Base-by-base conservation (phyloP, 208 protist genomes). In the Acanthamoeba triangularis region DNA sequence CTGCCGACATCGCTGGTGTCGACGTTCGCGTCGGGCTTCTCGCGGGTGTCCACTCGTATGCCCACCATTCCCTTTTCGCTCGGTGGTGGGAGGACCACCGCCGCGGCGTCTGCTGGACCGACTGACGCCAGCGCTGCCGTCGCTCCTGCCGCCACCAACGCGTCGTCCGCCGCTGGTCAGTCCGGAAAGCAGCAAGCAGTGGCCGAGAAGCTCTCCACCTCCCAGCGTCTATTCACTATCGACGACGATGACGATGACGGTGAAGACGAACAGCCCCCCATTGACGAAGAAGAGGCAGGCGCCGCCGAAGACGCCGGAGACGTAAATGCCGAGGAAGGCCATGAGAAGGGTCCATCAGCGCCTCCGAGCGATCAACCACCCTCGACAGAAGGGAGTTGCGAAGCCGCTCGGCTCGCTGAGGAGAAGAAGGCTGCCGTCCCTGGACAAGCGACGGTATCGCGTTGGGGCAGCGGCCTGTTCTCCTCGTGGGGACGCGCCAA, bases 381-480 rank as follows among this genome's bases (percentile, higher is more conserved):
- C 37, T 41, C 49, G 49, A 6, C 49, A 8, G 49, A 54, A 54
- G 10, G 13, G 3, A 18, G 14, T 6, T 1, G 0, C 10, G 49
- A 10, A 10, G 14, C 49, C 14, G 49, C 49, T 1, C 49, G 14
- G 49, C 7, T 23, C 33, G 49, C 3, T 35, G 41, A 1, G 11
- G 74, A 28, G 10, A n/a, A 13, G 20, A 33, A 76, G 67, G 67
- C 23, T 28, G 56, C 56, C 56, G 49, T 54, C 7, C 35, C 67
- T 23, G 67, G 30, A 1, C 67, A 76, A 1, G 2, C 74, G 23
- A 28, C 33, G 37, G 20, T n/a, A 1, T 28, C 74, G 33, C 74
- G 33, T 5, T 82, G 74, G 74, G 74, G 74, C 33, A 82, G 74
- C 74, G 74, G 74, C 74, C 37, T 82, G 28, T 82, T 82, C 74